phyloP scores from a whole-genome alignment of 2,329 filamentous ascomycete genomes.

The Endocalyx cinctus region DNA sequence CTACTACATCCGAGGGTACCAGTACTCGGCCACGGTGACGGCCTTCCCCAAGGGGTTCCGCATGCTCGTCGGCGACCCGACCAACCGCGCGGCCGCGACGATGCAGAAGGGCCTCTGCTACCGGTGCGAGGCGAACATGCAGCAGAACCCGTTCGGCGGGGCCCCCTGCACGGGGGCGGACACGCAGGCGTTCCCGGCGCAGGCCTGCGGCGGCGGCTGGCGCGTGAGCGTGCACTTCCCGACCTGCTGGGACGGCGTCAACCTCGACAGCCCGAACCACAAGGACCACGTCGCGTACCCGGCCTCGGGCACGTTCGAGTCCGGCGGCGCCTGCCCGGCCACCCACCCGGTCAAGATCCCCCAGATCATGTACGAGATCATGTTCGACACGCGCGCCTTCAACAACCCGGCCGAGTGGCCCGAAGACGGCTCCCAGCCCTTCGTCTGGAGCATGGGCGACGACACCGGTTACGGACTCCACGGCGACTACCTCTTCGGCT shows the following conservation, averaged over 20 bases:
- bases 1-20: slow-evolving; percentile 29
- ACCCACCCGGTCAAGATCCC: slow-evolving; percentile 29
- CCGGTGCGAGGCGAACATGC: slow-evolving; percentile 25
- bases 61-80: slow-evolving; percentile 26
- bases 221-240: slow-evolving; percentile 25
- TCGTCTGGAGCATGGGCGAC: slow-evolving; percentile 27
- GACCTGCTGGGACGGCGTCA: slow-evolving; percentile 29
- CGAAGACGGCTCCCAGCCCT: slow-evolving; percentile 27
- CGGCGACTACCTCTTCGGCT: slow-evolving; percentile 35
- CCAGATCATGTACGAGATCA: slow-evolving; percentile 38
- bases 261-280: slow-evolving; percentile 28
- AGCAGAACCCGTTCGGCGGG: slow-evolving; percentile 27
- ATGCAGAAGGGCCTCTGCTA: slow-evolving; percentile 26
- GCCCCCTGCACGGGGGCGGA: slow-evolving; percentile 26
- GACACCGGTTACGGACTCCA: slow-evolving; percentile 32
- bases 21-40: slow-evolving; percentile 21
- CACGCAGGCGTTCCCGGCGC: slow-evolving; percentile 21
- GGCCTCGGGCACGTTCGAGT: slow-evolving; percentile 23
- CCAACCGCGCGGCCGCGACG: slow-evolving; percentile 19
- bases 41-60: slow-evolving; percentile 29
- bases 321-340: slow-evolving; percentile 22
- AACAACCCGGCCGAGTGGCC: slow-evolving; percentile 30
- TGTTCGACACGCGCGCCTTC: slow-evolving; percentile 33
- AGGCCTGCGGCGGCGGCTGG: slow-evolving; percentile 22
- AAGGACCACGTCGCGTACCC: slow-evolving; percentile 26